phyloP scores from a whole-genome alignment of 169 alveolate species.

The Eimeria necatrix region DNA sequence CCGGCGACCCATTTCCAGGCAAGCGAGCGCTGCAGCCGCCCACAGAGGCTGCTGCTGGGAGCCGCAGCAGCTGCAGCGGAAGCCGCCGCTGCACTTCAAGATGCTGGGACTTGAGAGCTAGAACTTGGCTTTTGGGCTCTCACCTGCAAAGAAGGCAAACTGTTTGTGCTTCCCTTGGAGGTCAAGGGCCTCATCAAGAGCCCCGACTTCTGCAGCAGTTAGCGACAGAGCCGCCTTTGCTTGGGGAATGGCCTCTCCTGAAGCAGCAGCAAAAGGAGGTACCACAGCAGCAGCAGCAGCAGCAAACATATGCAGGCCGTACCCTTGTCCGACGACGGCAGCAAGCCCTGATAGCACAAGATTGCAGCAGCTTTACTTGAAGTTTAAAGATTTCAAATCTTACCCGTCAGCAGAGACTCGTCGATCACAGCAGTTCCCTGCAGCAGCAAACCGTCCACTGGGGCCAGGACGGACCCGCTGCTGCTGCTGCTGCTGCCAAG shows the following conservation, averaged over 20 bases:
- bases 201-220: conserved; percentile 77
- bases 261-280: conserved; percentile 20
- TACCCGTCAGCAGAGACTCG: conserved; percentile 92
- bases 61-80: not conserved
- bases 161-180: conserved; percentile 52
- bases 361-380: not conserved
- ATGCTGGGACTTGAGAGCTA: not conserved
- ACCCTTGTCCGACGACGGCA: not conserved
- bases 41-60: no score
- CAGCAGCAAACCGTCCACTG: conserved; percentile 79
- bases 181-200: conserved; percentile 33
- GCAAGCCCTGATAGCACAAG: not conserved
- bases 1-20: no score
- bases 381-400: not conserved
- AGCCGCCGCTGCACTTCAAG: not conserved
- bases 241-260: conserved; percentile 90
- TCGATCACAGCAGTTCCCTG: conserved; percentile 82
- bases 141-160: conserved; percentile 54
- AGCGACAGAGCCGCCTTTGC: conserved; percentile 84
- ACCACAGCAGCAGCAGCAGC: not conserved
- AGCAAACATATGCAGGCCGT: not conserved
- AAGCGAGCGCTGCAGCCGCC: no score
- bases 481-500: conserved; percentile 9
- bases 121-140: not conserved
- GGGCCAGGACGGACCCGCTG: conserved; percentile 33